Conservation (phyloP, 441 rosid species). For the Flueggea neowawraea region DNA sequence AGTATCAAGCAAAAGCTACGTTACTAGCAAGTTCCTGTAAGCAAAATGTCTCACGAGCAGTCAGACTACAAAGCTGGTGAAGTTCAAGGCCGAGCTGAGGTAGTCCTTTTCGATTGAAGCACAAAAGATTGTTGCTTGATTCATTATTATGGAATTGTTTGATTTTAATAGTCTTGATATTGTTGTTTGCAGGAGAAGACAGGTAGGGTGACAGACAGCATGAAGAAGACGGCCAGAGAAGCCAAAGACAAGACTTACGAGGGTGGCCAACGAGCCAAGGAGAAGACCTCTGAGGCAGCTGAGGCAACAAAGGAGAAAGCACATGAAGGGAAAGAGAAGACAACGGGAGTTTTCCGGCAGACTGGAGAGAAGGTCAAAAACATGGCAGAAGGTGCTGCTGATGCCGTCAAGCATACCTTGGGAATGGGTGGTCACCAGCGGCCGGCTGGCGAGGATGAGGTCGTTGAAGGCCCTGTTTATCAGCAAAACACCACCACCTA, state of each 20-base stretch:
- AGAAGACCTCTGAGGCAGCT: conserved; percentile 18
- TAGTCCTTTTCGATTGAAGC: neutral
- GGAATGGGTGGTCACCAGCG: conserved; percentile 39
- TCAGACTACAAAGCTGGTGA: conserved; percentile 33
- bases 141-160: too few species aligned
- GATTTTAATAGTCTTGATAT: too few species aligned
- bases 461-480: neutral
- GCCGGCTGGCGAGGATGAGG: conserved; percentile 15
- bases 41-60: conserved; percentile 35
- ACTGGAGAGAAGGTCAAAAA: conserved; percentile 60
- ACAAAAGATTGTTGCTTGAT: neutral
- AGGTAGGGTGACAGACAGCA: conserved; percentile 15
- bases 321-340: conserved; percentile 30
- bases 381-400: conserved; percentile 55
- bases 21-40: too few species aligned
- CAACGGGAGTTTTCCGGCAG: conserved; percentile 38
- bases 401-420: conserved; percentile 51
- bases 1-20: too few species aligned
- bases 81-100: conserved; percentile 42
- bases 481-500: neutral
- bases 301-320: conserved; percentile 28
- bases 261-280: conserved; percentile 22
- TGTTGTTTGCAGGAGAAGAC: conserved; percentile 28
- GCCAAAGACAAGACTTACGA: conserved; percentile 36
- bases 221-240: conserved; percentile 34